Evolutionary conservation across 2,329 filamentous ascomycete genomes (phyloP), one percentile per base, ranked within the genome.

Genomic region (Fusarium sp.): DNA sequence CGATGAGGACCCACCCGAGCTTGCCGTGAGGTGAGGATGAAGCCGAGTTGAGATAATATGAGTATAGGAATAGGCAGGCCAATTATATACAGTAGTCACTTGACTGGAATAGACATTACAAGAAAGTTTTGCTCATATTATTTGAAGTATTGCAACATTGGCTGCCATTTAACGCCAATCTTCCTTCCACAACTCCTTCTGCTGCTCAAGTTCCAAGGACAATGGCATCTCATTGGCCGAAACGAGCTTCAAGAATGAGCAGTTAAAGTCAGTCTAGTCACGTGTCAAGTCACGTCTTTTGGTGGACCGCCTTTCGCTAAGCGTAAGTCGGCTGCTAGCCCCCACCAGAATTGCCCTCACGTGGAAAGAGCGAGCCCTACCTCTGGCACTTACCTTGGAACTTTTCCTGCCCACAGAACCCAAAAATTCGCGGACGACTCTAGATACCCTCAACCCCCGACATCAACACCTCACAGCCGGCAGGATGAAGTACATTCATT

Each of bases 401-500:
- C 75, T 81, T 83, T 80, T 79, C 74, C 77, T 73, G 79, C 80
- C 80, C 81, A 82, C 81, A 64, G 57, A 60, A 82, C 78, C 57
- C 57, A 60, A 57, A 56, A 76, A 80, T 60, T 61, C 64, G 77
- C 75, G 74, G 75, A 76, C 77, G 75, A 75, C 72, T 75, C 74
- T 70, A 78, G 79, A 80, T 79, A 80, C 78, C 79, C 79, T 80
- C 79, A 79, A 78, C 78, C 75, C 75, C 74, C 80, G 77, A 79
- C 81, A 82, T 81, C 79, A 80, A 79, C 79, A 79, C 79, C 79
- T 80, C 81, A 82, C 80, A 79, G 83, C 83, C 84, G 85, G 87
- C 92, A 98, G 93, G 87, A 98, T 98, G 96, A 97, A 93, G 89
- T 98, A 98, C 93, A 97, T 99, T 88, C 94, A 98, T 90, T 97